These are phyloP conservation scores for Tuber indicum DNA, from an alignment of 495 filamentous ascomycete species.

Conservation along the genomic window DNA sequence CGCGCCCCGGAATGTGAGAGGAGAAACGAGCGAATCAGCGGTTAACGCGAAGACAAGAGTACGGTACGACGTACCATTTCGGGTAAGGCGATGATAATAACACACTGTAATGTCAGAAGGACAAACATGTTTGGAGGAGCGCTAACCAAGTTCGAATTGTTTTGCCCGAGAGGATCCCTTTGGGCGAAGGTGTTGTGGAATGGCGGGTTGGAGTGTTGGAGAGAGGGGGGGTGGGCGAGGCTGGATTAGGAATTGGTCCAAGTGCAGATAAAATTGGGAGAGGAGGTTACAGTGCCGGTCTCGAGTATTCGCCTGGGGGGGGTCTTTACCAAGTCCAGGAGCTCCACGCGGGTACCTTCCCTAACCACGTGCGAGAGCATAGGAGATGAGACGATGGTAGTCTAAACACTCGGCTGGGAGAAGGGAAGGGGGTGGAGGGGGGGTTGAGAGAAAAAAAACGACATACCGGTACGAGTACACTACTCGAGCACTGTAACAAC, in stretches of 20 bases:
- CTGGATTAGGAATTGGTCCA: constrained; percentile 34
- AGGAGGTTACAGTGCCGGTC: background rate
- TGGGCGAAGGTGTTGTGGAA: constrained; percentile 22
- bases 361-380: constrained; percentile 29
- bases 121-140: background rate
- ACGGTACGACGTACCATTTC: background rate
- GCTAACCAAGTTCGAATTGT: background rate
- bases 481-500: no score
- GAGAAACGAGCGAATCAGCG: background rate
- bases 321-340: constrained; percentile 32
- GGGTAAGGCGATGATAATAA: background rate
- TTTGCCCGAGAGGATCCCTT: constrained; percentile 3
- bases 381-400: background rate
- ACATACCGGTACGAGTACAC: no score
- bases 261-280: constrained; percentile 2
- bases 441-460: no score
- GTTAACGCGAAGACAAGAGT: background rate
- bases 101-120: background rate
- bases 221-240: constrained; percentile 16
- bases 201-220: constrained; percentile 6
- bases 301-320: constrained; percentile 18
- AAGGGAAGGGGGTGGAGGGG: background rate
- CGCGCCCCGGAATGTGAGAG: constrained; percentile 3
- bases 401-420: background rate
- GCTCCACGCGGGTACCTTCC: constrained; percentile 32